Evolutionary conservation across 2,329 filamentous ascomycete species (phyloP).

Genomic region (Tolypocladium ovalisporum): DNA sequence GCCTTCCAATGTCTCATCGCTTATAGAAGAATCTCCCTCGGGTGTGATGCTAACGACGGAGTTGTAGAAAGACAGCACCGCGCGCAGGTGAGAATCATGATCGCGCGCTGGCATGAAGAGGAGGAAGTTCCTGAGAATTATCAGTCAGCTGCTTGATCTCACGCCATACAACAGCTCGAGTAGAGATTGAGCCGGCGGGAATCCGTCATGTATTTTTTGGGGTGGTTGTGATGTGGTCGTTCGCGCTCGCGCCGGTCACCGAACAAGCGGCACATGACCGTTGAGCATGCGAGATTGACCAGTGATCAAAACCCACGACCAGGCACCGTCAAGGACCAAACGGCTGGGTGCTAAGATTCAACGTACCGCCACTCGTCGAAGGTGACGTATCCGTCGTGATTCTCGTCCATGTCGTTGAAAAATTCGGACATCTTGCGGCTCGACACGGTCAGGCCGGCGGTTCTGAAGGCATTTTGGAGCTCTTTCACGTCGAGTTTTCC

Average conservation of each 20-base stretch:
- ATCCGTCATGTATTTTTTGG: neutral
- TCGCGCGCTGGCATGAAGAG: slow-evolving; percentile 67
- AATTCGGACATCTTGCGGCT: slow-evolving; percentile 70
- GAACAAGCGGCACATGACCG: slow-evolving; percentile 11
- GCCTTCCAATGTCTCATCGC: slow-evolving; percentile 82
- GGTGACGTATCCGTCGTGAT: slow-evolving; percentile 77
- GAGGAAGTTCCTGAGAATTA: slow-evolving; percentile 64
- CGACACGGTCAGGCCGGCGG: slow-evolving; percentile 69
- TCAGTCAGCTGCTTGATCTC: slow-evolving; percentile 6
- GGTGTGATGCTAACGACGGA: slow-evolving; percentile 80
- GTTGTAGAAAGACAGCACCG: slow-evolving; percentile 84
- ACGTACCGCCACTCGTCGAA: slow-evolving; percentile 96
- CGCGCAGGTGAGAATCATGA: slow-evolving; percentile 59
- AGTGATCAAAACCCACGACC: slow-evolving; percentile 2
- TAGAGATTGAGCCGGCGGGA: neutral
- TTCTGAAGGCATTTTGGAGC: slow-evolving; percentile 65
- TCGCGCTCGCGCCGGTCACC: slow-evolving; percentile 1
- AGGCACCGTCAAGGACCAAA: slow-evolving; percentile 1
- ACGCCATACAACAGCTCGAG: neutral
- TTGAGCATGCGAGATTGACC: slow-evolving; percentile 1
- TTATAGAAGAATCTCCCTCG: slow-evolving; percentile 88
- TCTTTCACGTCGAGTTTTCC: slow-evolving; percentile 82
- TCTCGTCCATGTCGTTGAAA: slow-evolving; percentile 80
- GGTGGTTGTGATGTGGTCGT: neutral
- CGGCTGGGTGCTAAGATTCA: neutral